Evolutionary conservation across 106 monocot species (phyloP).

Genomic region (Narthecium ossifragum): DNA sequence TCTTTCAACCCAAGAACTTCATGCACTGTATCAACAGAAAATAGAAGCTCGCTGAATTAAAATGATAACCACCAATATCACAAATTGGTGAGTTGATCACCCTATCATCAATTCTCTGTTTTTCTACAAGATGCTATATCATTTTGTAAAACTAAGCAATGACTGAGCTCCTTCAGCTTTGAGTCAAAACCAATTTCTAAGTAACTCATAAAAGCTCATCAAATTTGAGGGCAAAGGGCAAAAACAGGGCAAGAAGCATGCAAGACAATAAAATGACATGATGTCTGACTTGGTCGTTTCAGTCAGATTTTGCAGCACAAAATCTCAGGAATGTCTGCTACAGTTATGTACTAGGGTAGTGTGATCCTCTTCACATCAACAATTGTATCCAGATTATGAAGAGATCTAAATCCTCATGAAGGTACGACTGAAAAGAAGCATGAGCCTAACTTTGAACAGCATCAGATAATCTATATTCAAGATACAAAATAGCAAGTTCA

Average conservation of each 20-base stretch:
- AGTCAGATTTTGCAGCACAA: neutral
- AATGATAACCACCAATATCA: neutral
- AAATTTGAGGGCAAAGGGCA: no score
- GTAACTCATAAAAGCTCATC: neutral
- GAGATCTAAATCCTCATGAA: neutral
- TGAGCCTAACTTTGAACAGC: neutral
- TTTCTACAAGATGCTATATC: neutral
- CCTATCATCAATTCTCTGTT: no score
- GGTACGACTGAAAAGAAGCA: neutral
- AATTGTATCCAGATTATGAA: neutral
- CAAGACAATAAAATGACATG: neutral
- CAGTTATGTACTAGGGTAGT: neutral
- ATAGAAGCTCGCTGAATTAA: neutral
- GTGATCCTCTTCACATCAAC: neutral
- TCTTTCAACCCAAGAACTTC: constrained; percentile 73
- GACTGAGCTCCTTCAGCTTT: neutral
- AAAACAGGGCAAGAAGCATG: no score
- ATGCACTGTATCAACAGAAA: constrained; percentile 56
- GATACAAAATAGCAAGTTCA: neutral
- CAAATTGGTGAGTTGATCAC: no score
- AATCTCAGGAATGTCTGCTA: no score
- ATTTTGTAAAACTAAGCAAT: neutral
- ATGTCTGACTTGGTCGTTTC: neutral
- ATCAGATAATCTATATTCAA: neutral
- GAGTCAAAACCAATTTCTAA: neutral